Base-by-base conservation (phyloP, 805 yeast species). In the Vanderwaltozyma polyspora region DNA sequence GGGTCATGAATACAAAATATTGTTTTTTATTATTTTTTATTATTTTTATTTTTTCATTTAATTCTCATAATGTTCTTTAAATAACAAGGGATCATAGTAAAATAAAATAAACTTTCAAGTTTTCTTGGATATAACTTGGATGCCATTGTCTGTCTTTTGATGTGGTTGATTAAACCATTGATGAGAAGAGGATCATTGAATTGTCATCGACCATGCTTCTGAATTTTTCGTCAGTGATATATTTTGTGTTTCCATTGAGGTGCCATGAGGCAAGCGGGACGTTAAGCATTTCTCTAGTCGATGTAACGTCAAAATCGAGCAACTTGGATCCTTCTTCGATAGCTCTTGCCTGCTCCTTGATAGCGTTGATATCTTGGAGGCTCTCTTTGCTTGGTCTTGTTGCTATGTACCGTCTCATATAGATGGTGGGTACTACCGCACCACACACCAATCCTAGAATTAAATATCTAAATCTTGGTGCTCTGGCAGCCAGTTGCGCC, bases 401-500 rank as follows among this genome's bases (percentile, higher is more conserved):
- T 3, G 7, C 21, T 3, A 29, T 16, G 15, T 28, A 33, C 11
- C 31, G 18, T 17, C 32, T 30, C 27, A 30, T 23, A 25, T 51
- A 51, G 34, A 52, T 37, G 3, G 55, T 44, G 4, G 59, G 59
- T 4, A 52, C 46, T 22, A 48, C 39, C 3, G 57, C 54, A 19
- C 52, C 57, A 27, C 56, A 46, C 3, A 45, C 42, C 11, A 46
- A 28, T 7, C 55, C 59, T 21, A 51, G 27, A 41, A 51, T 38
- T 27, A 52, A 27, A 28, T 45, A 45, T 24, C 40, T 46, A 39
- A 51, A 44, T 16, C 46, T 43, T 0, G 58, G 58, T 23, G 32
- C 35, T 25, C 46, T 40, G 4, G 54, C 55, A 13, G 44, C 41
- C 24, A 38, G 19, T 33, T 50, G 55, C 3, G 56, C 57, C 31